Conservation (phyloP, 2,329 filamentous ascomycete genomes). For the Drechslerella stenobrocha region DNA sequence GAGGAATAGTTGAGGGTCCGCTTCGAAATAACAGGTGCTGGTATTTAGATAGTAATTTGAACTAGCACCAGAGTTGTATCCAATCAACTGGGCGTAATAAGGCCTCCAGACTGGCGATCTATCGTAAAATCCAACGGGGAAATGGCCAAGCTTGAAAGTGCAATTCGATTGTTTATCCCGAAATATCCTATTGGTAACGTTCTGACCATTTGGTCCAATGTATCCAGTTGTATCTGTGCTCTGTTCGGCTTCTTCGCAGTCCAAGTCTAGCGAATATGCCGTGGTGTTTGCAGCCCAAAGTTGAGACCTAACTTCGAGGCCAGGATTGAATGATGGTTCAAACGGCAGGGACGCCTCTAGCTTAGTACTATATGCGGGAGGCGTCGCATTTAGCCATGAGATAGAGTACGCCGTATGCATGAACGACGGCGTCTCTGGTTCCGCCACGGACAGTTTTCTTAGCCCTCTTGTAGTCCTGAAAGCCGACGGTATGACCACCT, state of each 20-base stretch:
- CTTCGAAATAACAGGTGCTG: constrained; percentile 1
- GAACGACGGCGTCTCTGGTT: constrained; percentile 31
- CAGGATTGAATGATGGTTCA: constrained; percentile 14
- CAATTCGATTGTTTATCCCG: constrained; percentile 28
- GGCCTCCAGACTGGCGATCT: constrained; percentile 8
- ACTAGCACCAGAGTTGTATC: constrained; percentile 21
- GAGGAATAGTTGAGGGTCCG: constrained; percentile 33
- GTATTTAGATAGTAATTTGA: constrained; percentile 28
- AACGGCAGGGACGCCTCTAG: constrained; percentile 46
- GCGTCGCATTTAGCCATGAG: constrained; percentile 47
- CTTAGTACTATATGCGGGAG: constrained; percentile 43
- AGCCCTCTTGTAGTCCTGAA: constrained; percentile 26
- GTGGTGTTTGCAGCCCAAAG: constrained; percentile 48
- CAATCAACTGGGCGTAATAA: constrained; percentile 24
- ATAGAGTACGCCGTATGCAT: constrained; percentile 45
- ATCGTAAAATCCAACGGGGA: neutral
- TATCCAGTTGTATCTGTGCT: neutral
- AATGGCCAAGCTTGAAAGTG: constrained; percentile 11
- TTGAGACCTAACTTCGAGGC: constrained; percentile 9
- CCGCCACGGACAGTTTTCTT: constrained; percentile 9
- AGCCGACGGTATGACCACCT: constrained; percentile 12
- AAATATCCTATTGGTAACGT: constrained; percentile 6
- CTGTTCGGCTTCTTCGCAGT: constrained; percentile 23
- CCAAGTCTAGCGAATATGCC: constrained; percentile 41
- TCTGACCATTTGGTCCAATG: neutral